These are phyloP conservation scores for Saturnispora serradocipensis DNA, from an alignment of 805 yeast species.

Conservation along the genomic window DNA sequence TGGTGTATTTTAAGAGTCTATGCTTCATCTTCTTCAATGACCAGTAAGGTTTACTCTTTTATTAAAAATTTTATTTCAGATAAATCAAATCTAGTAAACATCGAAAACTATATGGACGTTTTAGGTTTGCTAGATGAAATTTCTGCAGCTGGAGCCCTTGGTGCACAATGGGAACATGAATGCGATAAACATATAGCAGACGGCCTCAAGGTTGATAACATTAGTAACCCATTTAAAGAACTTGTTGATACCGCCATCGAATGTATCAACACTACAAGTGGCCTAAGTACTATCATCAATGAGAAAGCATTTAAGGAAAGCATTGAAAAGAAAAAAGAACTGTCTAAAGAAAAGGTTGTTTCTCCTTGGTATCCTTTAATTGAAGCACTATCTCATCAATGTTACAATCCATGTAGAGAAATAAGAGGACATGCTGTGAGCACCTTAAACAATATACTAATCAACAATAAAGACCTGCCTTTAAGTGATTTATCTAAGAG, in stretches of 20 bases:
- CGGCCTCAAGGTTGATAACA: constrained; percentile 34
- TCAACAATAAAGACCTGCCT: constrained; percentile 29
- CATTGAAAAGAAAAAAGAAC: constrained; percentile 23
- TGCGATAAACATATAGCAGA: constrained; percentile 35
- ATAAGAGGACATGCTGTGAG: constrained; percentile 58
- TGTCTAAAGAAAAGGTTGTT: constrained; percentile 14
- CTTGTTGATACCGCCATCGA: constrained; percentile 50
- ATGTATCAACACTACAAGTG: constrained; percentile 54
- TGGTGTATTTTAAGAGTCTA: constrained; percentile 41
- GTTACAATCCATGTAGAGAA: constrained; percentile 80
- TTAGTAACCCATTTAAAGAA: constrained; percentile 41
- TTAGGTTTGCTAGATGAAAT: constrained; percentile 70
- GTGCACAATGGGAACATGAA: constrained; percentile 68
- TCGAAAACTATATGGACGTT: constrained; percentile 51
- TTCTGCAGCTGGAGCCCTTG: constrained; percentile 73
- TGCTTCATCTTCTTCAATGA: constrained; percentile 35
- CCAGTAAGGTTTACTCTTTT: constrained; percentile 38
- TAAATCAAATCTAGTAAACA: constrained; percentile 30
- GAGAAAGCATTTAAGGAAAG: constrained; percentile 24
- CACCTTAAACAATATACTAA: constrained; percentile 44
- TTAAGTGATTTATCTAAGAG: constrained; percentile 35
- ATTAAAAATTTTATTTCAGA: constrained; percentile 32
- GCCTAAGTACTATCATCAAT: constrained; percentile 33
- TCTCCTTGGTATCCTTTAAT: constrained; percentile 48
- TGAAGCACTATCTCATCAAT: constrained; percentile 82